A percentile compares a stretch with the other conserved stretches of the same genome.
Evolutionary conservation across 345 rosid species (phyloP).

Genomic region (Nephelium lappaceum): DNA sequence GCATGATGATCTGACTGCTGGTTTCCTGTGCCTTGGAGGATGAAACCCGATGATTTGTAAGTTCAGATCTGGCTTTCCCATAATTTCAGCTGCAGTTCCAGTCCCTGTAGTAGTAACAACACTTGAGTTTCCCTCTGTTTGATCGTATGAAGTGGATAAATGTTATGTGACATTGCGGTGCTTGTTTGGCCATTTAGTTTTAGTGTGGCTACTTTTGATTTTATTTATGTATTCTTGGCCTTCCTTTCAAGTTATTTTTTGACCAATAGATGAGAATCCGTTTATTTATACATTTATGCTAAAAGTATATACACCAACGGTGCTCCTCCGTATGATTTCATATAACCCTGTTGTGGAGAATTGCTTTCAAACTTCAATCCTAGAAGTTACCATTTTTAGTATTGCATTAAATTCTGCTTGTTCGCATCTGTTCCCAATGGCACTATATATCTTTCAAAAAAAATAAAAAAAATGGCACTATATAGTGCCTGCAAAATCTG

Average conservation of each 20-base stretch:
- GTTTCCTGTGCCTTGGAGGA: slow-evolving; percentile 98
- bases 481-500: no score
- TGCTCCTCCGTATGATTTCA: slow-evolving; percentile 5
- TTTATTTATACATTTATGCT: slow-evolving; percentile 30
- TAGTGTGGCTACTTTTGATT: slow-evolving; percentile 15
- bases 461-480: no score
- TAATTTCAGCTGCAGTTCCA: slow-evolving; percentile 2
- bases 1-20: slow-evolving; percentile 83
- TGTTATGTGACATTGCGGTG: slow-evolving; percentile 11
- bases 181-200: slow-evolving; percentile 22
- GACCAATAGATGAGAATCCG: slow-evolving; percentile 8
- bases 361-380: not conserved
- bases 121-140: slow-evolving; percentile 15
- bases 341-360: not conserved
- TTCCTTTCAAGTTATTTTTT: not conserved
- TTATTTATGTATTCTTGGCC: slow-evolving; percentile 3
- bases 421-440: not conserved
- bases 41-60: slow-evolving; percentile 71
- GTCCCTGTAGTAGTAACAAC: not conserved
- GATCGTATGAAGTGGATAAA: not conserved
- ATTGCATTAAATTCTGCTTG: not conserved
- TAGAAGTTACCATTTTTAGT: not conserved
- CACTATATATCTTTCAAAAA: no score
- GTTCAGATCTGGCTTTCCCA: not conserved
- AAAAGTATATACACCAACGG: slow-evolving; percentile 30